phyloP scores from a whole-genome alignment of 768 basidiomycete genomes.

The Rhizopogon vinicolor region DNA sequence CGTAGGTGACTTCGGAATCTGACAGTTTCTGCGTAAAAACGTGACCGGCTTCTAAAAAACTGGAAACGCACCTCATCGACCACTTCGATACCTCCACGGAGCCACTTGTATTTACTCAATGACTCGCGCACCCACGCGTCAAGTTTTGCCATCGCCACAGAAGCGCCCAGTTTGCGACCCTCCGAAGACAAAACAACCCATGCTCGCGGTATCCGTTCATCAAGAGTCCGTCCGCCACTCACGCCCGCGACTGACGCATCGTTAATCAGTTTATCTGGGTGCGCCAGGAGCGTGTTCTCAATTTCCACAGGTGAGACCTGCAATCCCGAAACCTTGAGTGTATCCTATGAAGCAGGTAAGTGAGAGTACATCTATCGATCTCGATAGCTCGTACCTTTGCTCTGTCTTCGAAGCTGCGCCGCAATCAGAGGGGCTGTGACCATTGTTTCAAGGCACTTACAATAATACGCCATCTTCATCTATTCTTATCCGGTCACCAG shows the following conservation, averaged over 20 bases:
- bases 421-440: background rate
- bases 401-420: slow-evolving; percentile 63
- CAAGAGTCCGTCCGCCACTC: slow-evolving; percentile 59
- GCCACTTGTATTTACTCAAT: slow-evolving; percentile 73
- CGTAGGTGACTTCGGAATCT: slow-evolving; percentile 75
- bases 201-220: slow-evolving; percentile 73
- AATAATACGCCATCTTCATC: slow-evolving; percentile 61
- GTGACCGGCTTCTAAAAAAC: background rate
- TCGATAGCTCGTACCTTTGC: slow-evolving; percentile 46
- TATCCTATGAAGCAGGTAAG: slow-evolving; percentile 44
- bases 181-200: slow-evolving; percentile 65
- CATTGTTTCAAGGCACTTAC: slow-evolving; percentile 32
- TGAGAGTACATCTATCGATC: slow-evolving; percentile 14
- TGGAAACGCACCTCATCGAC: slow-evolving; percentile 49
- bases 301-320: slow-evolving; percentile 83
- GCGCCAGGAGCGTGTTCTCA: slow-evolving; percentile 56
- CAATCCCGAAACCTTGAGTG: slow-evolving; percentile 71
- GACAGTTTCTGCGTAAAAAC: background rate
- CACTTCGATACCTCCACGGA: slow-evolving; percentile 67
- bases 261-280: slow-evolving; percentile 55
- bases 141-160: slow-evolving; percentile 39
- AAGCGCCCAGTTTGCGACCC: slow-evolving; percentile 47
- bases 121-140: slow-evolving; percentile 58
- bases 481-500: slow-evolving; percentile 66
- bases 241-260: slow-evolving; percentile 77